Evolutionary conservation across 176 grass and related monocot species (phyloP).

Genomic region (Panicum miliaceum): DNA sequence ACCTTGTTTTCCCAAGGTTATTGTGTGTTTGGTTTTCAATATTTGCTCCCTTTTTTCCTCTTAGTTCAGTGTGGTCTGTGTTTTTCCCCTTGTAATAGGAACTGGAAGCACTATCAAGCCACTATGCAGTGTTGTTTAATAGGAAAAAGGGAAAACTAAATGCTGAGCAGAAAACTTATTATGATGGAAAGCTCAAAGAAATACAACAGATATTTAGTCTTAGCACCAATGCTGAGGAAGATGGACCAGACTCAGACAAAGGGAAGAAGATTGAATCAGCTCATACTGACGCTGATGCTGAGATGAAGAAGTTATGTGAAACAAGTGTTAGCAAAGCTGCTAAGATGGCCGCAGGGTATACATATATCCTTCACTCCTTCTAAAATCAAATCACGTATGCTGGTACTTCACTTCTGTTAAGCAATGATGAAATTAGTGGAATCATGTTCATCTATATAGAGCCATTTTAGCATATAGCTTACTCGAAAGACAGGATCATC

Average conservation of each 20-base stretch:
- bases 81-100: slow-evolving; percentile 56
- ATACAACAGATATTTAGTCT: slow-evolving; percentile 85
- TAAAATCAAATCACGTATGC: slow-evolving; percentile 23
- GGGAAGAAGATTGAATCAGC: slow-evolving; percentile 78
- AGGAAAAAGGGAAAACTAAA: slow-evolving; percentile 86
- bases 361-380: slow-evolving; percentile 21
- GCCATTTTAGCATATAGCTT: slow-evolving; percentile 1
- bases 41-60: slow-evolving; percentile 24
- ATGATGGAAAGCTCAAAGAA: slow-evolving; percentile 81
- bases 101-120: slow-evolving; percentile 91
- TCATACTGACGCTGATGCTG: slow-evolving; percentile 67
- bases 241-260: slow-evolving; percentile 77
- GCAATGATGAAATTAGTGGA: slow-evolving; percentile 22
- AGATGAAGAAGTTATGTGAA: slow-evolving; percentile 85
- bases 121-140: slow-evolving; percentile 88
- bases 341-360: slow-evolving; percentile 92
- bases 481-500: neutral
- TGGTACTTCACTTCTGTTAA: slow-evolving; percentile 37
- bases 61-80: slow-evolving; percentile 6
- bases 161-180: slow-evolving; percentile 80
- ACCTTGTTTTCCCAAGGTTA: slow-evolving; percentile 44
- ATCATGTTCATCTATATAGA: slow-evolving; percentile 15
- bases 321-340: slow-evolving; percentile 96
- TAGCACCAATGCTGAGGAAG: slow-evolving; percentile 66
- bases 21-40: slow-evolving; percentile 3